Evolutionary conservation across 129 eudicot genomes (phyloP).

Genomic region (Smallanthus sonchifolius): DNA sequence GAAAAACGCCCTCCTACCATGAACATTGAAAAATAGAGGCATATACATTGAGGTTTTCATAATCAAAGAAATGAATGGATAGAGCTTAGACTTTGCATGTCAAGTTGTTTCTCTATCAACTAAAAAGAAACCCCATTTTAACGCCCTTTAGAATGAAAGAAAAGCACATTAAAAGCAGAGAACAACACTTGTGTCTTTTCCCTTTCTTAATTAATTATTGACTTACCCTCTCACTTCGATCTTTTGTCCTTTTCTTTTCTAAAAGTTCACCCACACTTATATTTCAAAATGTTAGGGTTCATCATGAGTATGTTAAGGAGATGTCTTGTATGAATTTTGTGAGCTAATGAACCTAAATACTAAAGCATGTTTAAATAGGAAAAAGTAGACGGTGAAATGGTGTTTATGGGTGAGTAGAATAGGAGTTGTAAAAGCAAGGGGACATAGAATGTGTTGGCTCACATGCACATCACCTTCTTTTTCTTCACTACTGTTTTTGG

Average conservation of each 20-base stretch:
- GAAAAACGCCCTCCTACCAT: not conserved
- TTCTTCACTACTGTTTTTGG: constrained; percentile 50
- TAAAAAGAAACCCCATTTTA: constrained; percentile 30
- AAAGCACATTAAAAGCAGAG: constrained; percentile 40
- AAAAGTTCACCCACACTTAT: not conserved
- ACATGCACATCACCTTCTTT: constrained; percentile 72
- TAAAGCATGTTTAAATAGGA: not conserved
- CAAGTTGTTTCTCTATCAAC: constrained; percentile 19
- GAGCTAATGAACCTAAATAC: not conserved
- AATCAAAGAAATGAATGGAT: not conserved
- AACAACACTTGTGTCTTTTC: constrained; percentile 26
- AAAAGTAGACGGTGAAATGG: constrained; percentile 4
- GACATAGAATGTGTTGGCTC: constrained; percentile 66
- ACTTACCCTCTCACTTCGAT: not conserved
- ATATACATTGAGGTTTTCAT: not conserved
- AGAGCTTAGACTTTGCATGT: not conserved
- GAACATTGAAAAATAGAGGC: not conserved
- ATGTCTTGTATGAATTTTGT: not conserved
- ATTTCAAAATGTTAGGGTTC: not conserved
- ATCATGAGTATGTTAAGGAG: not conserved
- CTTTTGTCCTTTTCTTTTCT: not conserved
- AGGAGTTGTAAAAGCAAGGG: constrained; percentile 37
- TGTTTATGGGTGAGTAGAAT: not conserved
- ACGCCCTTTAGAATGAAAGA: constrained; percentile 24
- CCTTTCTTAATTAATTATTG: constrained; percentile 10